A percentile compares a stretch with the other conserved stretches of the same genome.
Conservation (phyloP, 75 land plant genomes). For the Pinus tabuliformis region DNA sequence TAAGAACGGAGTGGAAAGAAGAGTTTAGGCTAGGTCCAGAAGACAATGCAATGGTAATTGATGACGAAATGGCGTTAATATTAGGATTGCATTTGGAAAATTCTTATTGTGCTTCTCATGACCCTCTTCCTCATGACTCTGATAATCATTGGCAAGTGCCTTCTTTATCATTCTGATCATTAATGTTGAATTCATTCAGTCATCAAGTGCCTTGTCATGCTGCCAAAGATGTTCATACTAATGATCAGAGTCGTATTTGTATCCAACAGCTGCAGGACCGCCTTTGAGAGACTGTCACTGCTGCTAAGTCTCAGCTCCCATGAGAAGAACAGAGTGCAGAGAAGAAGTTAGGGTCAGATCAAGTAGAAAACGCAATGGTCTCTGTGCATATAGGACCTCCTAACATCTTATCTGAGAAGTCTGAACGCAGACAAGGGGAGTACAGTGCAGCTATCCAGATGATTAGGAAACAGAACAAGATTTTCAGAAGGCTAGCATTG, state of each 20-base stretch:
- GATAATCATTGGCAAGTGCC: no score
- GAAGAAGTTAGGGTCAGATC: conserved; percentile 2
- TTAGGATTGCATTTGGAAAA: no score
- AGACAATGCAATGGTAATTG: not conserved
- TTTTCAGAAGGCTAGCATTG: not conserved
- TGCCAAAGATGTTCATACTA: no score
- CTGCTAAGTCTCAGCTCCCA: not conserved
- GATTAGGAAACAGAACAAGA: not conserved
- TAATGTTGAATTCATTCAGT: not conserved
- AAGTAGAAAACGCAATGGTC: not conserved
- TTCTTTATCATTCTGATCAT: not conserved
- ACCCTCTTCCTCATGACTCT: no score
- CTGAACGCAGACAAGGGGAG: no score
- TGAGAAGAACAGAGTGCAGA: no score
- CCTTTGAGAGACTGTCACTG: not conserved
- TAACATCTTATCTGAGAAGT: no score
- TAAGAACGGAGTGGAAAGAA: not conserved
- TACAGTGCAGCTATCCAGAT: not conserved
- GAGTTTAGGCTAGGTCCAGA: not conserved
- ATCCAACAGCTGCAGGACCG: not conserved
- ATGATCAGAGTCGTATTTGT: not conserved
- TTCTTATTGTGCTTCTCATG: no score
- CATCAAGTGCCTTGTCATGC: not conserved
- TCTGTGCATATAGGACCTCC: not conserved
- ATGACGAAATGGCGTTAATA: not conserved